A percentile compares a stretch with the other conserved stretches of the same genome.
Evolutionary conservation across 2,329 filamentous ascomycete species (phyloP).

Genomic region (Teratosphaeria destructans): DNA sequence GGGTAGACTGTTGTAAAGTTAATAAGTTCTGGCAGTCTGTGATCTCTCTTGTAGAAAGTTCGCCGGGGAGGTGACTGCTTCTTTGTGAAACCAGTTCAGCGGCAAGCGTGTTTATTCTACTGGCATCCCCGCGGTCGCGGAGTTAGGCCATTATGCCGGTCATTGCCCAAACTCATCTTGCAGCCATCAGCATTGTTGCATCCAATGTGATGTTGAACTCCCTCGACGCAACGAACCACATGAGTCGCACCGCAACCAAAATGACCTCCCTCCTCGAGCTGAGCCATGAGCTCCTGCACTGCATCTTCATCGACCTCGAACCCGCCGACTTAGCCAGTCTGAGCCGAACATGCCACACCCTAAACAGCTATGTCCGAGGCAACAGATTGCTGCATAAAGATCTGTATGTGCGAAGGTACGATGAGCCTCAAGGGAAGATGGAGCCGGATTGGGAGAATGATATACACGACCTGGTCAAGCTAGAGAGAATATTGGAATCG

Average conservation of each 20-base stretch:
- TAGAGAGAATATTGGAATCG: slow-evolving; percentile 38
- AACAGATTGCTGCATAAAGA: slow-evolving; percentile 52
- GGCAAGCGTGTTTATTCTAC: neutral
- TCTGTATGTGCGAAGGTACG: slow-evolving; percentile 45
- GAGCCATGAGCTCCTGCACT: slow-evolving; percentile 53
- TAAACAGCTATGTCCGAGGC: slow-evolving; percentile 46
- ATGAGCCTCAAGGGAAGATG: slow-evolving; percentile 11
- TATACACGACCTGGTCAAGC: slow-evolving; percentile 25
- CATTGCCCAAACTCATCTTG: neutral
- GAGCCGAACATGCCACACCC: slow-evolving; percentile 40
- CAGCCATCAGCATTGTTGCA: neutral
- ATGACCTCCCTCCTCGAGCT: slow-evolving; percentile 36
- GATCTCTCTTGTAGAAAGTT: too few species aligned
- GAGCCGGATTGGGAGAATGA: slow-evolving; percentile 29
- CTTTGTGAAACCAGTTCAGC: neutral
- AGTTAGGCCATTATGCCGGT: neutral
- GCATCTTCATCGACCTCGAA: slow-evolving; percentile 47
- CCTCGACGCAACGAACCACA: neutral
- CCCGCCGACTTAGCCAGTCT: slow-evolving; percentile 47
- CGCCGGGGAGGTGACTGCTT: too few species aligned
- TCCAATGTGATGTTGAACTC: neutral
- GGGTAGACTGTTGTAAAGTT: too few species aligned
- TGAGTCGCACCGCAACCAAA: neutral
- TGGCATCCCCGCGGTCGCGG: neutral
- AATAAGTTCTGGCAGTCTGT: neutral